Conservation (phyloP, 2,329 filamentous ascomycete genomes). For the Stromatinia cepivora region DNA sequence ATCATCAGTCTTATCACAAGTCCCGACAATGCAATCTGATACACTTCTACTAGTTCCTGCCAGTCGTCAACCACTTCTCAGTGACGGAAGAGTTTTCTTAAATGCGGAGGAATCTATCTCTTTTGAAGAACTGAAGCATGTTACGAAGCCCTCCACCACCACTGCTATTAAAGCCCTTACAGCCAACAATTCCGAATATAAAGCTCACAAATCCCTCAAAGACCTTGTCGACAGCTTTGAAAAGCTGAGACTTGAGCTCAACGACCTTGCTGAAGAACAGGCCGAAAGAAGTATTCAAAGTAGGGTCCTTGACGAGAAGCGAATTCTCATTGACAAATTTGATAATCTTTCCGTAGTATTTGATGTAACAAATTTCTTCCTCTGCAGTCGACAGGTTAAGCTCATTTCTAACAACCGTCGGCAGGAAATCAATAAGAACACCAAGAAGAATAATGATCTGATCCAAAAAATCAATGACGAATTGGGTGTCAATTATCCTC, state of each 20-base stretch:
- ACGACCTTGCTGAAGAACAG: neutral
- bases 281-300: neutral
- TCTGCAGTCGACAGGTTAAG: too few relatives aligned
- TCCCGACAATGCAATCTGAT: neutral
- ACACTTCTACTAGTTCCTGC: neutral
- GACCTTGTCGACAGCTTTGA: neutral
- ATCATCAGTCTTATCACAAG: neutral
- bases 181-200: neutral
- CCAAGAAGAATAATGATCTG: neutral
- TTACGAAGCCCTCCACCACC: neutral
- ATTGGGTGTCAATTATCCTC: neutral
- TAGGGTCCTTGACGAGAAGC: neutral
- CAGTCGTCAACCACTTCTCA: neutral
- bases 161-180: neutral
- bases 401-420: neutral
- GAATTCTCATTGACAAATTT: neutral
- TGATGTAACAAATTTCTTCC: neutral
- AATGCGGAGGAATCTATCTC: neutral
- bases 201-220: neutral
- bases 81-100: neutral
- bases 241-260: neutral
- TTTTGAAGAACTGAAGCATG: neutral
- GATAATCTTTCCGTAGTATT: neutral
- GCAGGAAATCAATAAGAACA: neutral
- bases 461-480: neutral